phyloP scores from a whole-genome alignment of 2,329 filamentous ascomycete species.

The Fusarium tanahbumbuense region DNA sequence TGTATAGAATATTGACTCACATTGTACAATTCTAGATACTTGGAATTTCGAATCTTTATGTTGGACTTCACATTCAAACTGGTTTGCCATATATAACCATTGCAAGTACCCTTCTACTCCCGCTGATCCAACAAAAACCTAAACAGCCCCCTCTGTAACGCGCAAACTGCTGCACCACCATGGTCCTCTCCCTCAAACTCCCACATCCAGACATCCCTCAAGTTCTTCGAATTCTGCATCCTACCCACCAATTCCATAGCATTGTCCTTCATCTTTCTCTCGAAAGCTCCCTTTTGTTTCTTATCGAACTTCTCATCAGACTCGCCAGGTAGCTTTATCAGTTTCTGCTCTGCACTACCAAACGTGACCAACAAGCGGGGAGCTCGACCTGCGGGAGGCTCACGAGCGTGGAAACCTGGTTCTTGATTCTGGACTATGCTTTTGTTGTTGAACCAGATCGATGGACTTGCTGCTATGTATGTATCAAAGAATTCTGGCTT shows the following conservation, averaged over 20 bases:
- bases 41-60: background rate
- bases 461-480: conserved; percentile 59
- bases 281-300: conserved; percentile 32
- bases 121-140: conserved; percentile 36
- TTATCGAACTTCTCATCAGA: conserved; percentile 47
- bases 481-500: conserved; percentile 56
- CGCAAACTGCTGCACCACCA: conserved; percentile 38
- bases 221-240: conserved; percentile 27
- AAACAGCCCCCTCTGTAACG: conserved; percentile 36
- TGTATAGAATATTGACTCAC: background rate
- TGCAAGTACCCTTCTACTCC: background rate
- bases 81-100: background rate
- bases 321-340: conserved; percentile 46
- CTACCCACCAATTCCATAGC: conserved; percentile 40
- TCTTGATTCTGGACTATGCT: conserved; percentile 53
- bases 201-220: conserved; percentile 40
- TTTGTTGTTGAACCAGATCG: conserved; percentile 60
- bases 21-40: background rate
- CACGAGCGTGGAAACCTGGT: conserved; percentile 35
- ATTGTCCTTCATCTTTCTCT: conserved; percentile 40
- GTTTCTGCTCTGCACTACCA: conserved; percentile 48
- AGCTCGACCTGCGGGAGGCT: conserved; percentile 8
- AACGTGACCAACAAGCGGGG: conserved; percentile 52
- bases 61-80: background rate
- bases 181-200: conserved; percentile 47